phyloP scores from a whole-genome alignment of 176 grass and related monocot species.

The Hordeum vulgare region MorexV3_pseudomolecules_assembly NC_058518.1:495652145-495652644 shows the following conservation, averaged over 20 bases:
- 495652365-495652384: constrained; percentile 15
- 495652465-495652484: not conserved
- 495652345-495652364: constrained; percentile 7
- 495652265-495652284: too few species aligned
- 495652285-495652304: too few species aligned
- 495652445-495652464: not conserved
- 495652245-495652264: too few species aligned
- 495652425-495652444: not conserved
- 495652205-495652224: too few species aligned
- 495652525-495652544: not conserved
- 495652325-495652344: not conserved
- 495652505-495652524: not conserved
- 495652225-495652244: too few species aligned
- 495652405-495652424: not conserved
- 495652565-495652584: not conserved
- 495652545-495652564: not conserved
- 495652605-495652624: not conserved
- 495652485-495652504: not conserved
- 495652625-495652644: not conserved
- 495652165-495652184: too few species aligned
- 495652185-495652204: too few species aligned
- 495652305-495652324: not conserved
- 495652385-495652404: not conserved
- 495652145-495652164: too few species aligned
- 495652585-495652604: not conserved